phyloP scores from a whole-genome alignment of 2,329 filamentous ascomycete genomes.

The Aspergillus nomiae region DNA sequence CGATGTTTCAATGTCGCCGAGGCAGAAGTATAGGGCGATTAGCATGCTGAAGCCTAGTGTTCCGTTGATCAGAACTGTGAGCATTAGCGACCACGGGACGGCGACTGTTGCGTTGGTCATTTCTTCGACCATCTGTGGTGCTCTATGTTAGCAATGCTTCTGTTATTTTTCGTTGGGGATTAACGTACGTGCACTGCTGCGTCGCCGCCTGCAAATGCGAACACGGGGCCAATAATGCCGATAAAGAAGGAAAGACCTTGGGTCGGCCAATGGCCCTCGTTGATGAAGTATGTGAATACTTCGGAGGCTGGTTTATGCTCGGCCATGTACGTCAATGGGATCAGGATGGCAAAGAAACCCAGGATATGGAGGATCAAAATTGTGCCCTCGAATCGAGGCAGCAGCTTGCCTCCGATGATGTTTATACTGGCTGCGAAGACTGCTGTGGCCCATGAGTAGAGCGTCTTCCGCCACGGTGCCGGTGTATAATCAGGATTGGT shows the following conservation, averaged over 20 bases:
- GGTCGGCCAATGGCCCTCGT: slow-evolving; percentile 48
- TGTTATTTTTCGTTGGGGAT: neutral
- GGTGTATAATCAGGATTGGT: slow-evolving; percentile 41
- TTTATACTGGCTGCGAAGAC: slow-evolving; percentile 46
- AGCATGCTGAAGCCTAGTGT: slow-evolving; percentile 40
- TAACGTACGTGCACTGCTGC: slow-evolving; percentile 40
- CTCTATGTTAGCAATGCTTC: neutral
- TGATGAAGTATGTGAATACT: slow-evolving; percentile 53
- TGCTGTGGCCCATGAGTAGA: slow-evolving; percentile 50
- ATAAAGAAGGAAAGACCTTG: slow-evolving; percentile 44
- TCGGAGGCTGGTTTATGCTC: slow-evolving; percentile 43
- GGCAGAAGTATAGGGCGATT: slow-evolving; percentile 41
- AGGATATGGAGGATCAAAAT: slow-evolving; percentile 53
- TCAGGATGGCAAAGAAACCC: slow-evolving; percentile 56
- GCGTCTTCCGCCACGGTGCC: slow-evolving; percentile 52
- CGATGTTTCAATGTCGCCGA: slow-evolving; percentile 35
- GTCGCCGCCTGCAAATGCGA: slow-evolving; percentile 41
- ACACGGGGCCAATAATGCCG: slow-evolving; percentile 37
- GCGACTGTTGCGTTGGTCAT: slow-evolving; percentile 38
- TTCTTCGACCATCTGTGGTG: slow-evolving; percentile 40
- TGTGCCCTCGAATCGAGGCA: slow-evolving; percentile 53
- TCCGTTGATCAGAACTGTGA: slow-evolving; percentile 39
- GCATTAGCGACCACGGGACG: slow-evolving; percentile 40
- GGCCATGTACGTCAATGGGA: slow-evolving; percentile 48
- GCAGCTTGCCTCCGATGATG: slow-evolving; percentile 42